These are phyloP conservation scores for Penicillium canariense DNA, from an alignment of 495 filamentous ascomycete species.

Conservation along the genomic window DNA sequence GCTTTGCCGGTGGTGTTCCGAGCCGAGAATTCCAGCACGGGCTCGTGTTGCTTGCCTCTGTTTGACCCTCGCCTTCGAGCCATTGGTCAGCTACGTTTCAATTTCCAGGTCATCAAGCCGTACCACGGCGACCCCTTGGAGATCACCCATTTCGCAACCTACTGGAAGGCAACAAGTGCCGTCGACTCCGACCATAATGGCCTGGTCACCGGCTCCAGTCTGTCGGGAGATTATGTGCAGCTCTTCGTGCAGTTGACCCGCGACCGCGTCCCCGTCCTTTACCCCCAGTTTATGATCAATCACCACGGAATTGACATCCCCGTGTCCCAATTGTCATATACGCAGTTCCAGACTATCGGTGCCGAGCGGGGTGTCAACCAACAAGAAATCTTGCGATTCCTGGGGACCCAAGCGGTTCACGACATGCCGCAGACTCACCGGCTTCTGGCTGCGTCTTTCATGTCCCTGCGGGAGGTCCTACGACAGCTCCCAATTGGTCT, in stretches of 20 bases:
- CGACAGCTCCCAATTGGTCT: conserved; percentile 68
- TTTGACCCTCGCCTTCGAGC: conserved; percentile 89
- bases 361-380: conserved; percentile 43
- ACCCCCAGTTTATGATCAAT: conserved; percentile 75
- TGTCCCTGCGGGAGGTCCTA: conserved; percentile 73
- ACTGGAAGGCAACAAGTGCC: conserved; percentile 97
- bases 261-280: conserved; percentile 83
- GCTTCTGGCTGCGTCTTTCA: conserved; percentile 68
- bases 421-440: conserved; percentile 66
- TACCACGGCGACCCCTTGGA: conserved; percentile 92
- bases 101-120: conserved; percentile 93
- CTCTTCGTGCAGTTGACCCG: conserved; percentile 87
- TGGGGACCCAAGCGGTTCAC: conserved; percentile 44
- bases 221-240: conserved; percentile 89
- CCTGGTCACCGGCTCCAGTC: conserved; percentile 90
- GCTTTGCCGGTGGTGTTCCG: conserved; percentile 83
- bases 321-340: conserved; percentile 68
- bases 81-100: conserved; percentile 93
- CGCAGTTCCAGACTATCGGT: conserved; percentile 70
- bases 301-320: conserved; percentile 79
- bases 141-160: conserved; percentile 96
- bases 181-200: conserved; percentile 77
- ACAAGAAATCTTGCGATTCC: conserved; percentile 41
- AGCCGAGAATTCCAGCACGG: conserved; percentile 68
- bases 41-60: conserved; percentile 78